A percentile compares a stretch with the other conserved stretches of the same genome.
These are phyloP conservation scores for Serpula lacrymans DNA, from an alignment of 768 basidiomycete species.

Conservation along the genomic window DNA sequence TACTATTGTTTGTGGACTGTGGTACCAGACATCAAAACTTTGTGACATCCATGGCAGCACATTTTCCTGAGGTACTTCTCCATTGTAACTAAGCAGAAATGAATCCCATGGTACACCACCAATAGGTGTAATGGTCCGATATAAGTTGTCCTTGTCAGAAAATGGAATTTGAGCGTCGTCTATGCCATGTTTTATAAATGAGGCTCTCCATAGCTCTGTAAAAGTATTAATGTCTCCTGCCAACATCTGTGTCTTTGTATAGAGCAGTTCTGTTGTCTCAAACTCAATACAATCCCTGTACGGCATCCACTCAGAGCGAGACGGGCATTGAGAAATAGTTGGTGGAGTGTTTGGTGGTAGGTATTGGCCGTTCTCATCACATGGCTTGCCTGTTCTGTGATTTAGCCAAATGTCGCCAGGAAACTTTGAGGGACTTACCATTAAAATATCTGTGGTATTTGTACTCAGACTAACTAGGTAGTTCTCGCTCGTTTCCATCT, in stretches of 20 bases:
- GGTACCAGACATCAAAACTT: background rate
- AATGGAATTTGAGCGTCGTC: background rate
- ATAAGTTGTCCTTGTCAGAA: background rate
- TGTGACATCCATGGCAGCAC: background rate
- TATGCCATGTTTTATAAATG: slow-evolving; percentile 2
- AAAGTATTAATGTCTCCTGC: slow-evolving; percentile 12
- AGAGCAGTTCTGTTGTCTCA: slow-evolving; percentile 20
- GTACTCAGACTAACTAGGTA: no score
- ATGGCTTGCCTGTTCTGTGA: background rate
- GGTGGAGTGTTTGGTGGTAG: background rate
- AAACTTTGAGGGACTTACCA: no score
- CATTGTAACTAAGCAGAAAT: background rate
- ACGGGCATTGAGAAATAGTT: background rate
- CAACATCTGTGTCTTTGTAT: slow-evolving; percentile 16
- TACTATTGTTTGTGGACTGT: slow-evolving; percentile 6
- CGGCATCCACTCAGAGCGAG: background rate
- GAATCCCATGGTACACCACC: background rate
- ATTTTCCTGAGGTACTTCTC: background rate
- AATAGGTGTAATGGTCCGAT: background rate
- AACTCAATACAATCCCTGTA: slow-evolving; percentile 8
- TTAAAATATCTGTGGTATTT: no score
- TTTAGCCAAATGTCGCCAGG: no score
- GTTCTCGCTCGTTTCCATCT: no score
- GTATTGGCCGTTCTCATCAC: background rate
- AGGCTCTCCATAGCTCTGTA: slow-evolving; percentile 11